Evolutionary conservation across 2,329 filamentous ascomycete species (phyloP), one percentile per base, ranked within the genome.

Genomic region (Lecanicillium sp.): DNA sequence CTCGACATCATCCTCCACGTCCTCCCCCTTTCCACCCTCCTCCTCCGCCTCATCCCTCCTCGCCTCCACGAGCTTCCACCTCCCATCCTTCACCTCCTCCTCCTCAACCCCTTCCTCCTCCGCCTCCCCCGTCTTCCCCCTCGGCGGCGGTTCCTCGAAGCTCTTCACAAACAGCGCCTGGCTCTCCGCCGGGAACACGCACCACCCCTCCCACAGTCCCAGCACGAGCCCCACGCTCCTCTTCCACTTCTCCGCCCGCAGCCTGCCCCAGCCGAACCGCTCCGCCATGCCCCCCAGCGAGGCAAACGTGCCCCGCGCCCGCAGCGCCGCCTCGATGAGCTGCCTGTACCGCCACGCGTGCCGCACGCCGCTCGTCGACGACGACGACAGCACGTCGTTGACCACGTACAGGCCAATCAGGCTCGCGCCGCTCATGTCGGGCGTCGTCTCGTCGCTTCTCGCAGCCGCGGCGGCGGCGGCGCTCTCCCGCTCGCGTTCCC

Each of bases 291-390:
- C 70, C 1, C 90, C 90, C 3, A 96, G 74, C 37, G 78, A 75
- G 58, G 87, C 85, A 58, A 95, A 95, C 1, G 84, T 80, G 49
- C 80, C 78, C 48, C 81, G 78, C 8, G 78, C 69, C 24, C 79
- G 80, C 20, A 96, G 72, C 1, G 84, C 80, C 1, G 74, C 72
- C 62, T 94, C 89, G 52, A 95, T 89, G 3, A 91, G 74, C 55
- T 86, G 82, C 19, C 90, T 77, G 60, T 90, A 95, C 45, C 89
- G 84, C 87, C 90, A 95, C 3, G 87, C 87, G 62, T 90, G 87
- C 2, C 87, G 82, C 20, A 91, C 83, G 2, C 84, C 85, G 54
- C 85, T 86, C 9, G 83, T 88, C 1, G 85, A 87, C 0, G 78
- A 79, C 1, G 87, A 86, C 0, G 86, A 87, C 11, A 95, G 74